Evolutionary conservation across 768 basidiomycete genomes (phyloP).

Genomic region (Leccinum arenicola): DNA sequence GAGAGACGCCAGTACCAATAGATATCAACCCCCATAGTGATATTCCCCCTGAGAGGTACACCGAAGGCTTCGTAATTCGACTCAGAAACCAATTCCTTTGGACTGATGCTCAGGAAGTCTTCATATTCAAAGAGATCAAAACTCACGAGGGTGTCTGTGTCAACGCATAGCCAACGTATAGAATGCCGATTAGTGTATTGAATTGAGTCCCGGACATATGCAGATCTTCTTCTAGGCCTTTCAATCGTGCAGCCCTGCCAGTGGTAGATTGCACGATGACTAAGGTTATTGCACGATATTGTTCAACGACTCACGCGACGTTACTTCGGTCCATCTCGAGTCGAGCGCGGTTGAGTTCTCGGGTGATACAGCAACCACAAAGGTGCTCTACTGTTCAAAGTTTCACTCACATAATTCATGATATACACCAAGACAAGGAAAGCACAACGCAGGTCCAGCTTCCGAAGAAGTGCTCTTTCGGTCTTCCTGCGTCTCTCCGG

Average conservation of each 20-base stretch:
- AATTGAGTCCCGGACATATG: conserved; percentile 58
- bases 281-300: not conserved
- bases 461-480: conserved; percentile 42
- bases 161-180: conserved; percentile 67
- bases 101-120: not conserved
- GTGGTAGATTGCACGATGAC: not conserved
- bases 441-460: conserved; percentile 42
- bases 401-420: conserved; percentile 42
- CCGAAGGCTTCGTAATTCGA: conserved; percentile 60
- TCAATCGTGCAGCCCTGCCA: conserved; percentile 62
- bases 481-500: conserved; percentile 34
- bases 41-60: conserved; percentile 65
- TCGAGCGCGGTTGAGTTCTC: not conserved
- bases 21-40: conserved; percentile 69
- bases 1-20: conserved; percentile 49
- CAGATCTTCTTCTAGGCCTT: conserved; percentile 67
- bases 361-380: not conserved
- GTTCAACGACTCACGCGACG: conserved; percentile 43
- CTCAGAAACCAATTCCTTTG: conserved; percentile 66
- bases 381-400: not conserved
- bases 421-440: conserved; percentile 47
- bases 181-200: conserved; percentile 61
- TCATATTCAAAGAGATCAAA: not conserved
- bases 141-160: conserved; percentile 74
- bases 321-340: conserved; percentile 68